Evolutionary conservation across 495 filamentous ascomycete species (phyloP).

Genomic region (Parathielavia hyrcaniae): DNA sequence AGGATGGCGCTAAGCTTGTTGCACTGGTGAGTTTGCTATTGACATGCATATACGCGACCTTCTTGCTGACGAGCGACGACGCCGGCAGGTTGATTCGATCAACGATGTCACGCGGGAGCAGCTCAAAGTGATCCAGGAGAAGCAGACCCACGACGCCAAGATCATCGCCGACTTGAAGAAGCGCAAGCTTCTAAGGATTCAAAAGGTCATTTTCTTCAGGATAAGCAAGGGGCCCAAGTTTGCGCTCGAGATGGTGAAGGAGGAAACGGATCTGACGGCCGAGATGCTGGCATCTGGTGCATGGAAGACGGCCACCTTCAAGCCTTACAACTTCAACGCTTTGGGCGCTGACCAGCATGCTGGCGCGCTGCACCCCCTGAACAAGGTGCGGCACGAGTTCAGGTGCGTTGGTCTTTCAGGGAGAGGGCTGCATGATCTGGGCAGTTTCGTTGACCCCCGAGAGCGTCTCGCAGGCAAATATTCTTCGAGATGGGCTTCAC

Average conservation of each 20-base stretch:
- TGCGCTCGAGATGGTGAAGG: constrained; percentile 74
- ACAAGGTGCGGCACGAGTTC: constrained; percentile 91
- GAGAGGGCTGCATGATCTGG: background rate
- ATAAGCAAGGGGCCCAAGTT: constrained; percentile 83
- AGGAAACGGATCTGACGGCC: constrained; percentile 89
- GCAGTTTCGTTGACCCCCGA: background rate
- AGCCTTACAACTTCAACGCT: constrained; percentile 96
- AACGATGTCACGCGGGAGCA: constrained; percentile 70
- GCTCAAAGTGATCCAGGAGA: constrained; percentile 62
- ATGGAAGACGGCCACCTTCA: constrained; percentile 83
- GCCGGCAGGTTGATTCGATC: constrained; percentile 55
- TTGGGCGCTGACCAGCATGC: constrained; percentile 69
- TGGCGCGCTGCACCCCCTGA: constrained; percentile 90
- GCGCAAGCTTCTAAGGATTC: constrained; percentile 72
- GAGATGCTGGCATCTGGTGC: constrained; percentile 80
- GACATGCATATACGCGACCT: background rate
- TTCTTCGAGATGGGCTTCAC: constrained; percentile 93
- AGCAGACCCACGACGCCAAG: constrained; percentile 63
- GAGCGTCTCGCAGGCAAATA: constrained; percentile 56
- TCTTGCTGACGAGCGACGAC: constrained; percentile 6
- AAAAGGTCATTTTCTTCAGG: constrained; percentile 80
- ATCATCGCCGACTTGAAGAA: constrained; percentile 74
- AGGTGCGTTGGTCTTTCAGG: constrained; percentile 8
- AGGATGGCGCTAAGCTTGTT: constrained; percentile 47
- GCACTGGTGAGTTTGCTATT: constrained; percentile 20